phyloP scores from a whole-genome alignment of 495 filamentous ascomycete genomes.

The Mytilinidion resinicola region DNA sequence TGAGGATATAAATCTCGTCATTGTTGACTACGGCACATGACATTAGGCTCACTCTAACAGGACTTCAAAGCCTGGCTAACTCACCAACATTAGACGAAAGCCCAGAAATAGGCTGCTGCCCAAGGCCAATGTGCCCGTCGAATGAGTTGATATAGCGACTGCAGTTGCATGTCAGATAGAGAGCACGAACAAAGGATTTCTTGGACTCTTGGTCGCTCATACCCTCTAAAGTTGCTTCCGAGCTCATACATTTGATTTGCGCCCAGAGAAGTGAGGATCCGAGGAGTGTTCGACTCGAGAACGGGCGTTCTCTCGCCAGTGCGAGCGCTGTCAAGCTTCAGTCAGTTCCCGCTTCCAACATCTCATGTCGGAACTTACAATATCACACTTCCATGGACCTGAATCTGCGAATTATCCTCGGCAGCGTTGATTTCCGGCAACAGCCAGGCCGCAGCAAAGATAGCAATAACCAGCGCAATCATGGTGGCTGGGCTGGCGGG shows the following conservation, averaged over 20 bases:
- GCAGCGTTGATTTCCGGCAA: constrained; percentile 7
- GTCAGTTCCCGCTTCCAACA: too few species aligned
- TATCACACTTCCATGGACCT: constrained; percentile 61
- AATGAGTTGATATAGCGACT: constrained; percentile 25
- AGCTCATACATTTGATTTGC: constrained; percentile 58
- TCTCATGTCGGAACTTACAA: constrained; percentile 33
- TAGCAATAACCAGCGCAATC: constrained; percentile 25
- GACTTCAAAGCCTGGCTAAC: too few species aligned
- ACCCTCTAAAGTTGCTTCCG: constrained; percentile 47
- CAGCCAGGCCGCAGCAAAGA: constrained; percentile 23
- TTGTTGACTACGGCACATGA: constrained; percentile 33
- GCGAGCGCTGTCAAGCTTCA: constrained; percentile 38
- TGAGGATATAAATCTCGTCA: constrained; percentile 43
- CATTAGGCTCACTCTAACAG: too few species aligned
- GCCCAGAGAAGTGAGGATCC: constrained; percentile 58
- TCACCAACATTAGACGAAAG: constrained; percentile 37
- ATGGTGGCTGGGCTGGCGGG: constrained; percentile 18
- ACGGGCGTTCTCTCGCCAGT: constrained; percentile 67
- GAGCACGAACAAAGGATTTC: constrained; percentile 10
- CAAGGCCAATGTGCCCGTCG: constrained; percentile 31
- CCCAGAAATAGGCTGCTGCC: constrained; percentile 34
- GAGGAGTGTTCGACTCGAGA: constrained; percentile 44
- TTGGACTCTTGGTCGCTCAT: constrained; percentile 43
- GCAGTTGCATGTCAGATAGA: neutral
- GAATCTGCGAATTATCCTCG: constrained; percentile 27